Percentiles rank a stretch among this genome's conserved stretches.
Evolutionary conservation across 805 yeast species (phyloP).

Genomic region (Ogataea paraovalis): DNA sequence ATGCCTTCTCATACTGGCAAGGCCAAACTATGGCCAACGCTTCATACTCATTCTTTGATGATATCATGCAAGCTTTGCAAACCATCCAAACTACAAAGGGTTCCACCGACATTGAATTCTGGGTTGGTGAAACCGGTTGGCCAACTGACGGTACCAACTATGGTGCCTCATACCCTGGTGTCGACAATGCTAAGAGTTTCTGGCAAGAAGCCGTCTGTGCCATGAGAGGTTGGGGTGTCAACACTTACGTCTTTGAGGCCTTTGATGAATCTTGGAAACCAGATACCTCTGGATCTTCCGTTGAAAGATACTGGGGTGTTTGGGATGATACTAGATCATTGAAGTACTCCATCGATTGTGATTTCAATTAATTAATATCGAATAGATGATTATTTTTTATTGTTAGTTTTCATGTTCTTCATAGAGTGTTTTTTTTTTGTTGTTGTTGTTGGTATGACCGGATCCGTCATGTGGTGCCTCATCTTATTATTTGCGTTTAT

Average conservation of each 20-base stretch:
- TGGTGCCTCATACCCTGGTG: slow-evolving; percentile 63
- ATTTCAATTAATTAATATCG: slow-evolving; percentile 31
- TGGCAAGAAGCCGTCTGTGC: slow-evolving; percentile 92
- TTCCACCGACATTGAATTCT: slow-evolving; percentile 77
- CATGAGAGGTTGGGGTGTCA: slow-evolving; percentile 93
- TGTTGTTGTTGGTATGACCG: neutral
- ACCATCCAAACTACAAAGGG: slow-evolving; percentile 84
- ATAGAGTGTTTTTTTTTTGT: neutral
- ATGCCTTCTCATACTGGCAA: slow-evolving; percentile 99
- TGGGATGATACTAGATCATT: slow-evolving; percentile 48
- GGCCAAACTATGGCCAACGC: slow-evolving; percentile 84
- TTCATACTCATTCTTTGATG: slow-evolving; percentile 90
- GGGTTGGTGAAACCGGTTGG: slow-evolving; percentile 99
- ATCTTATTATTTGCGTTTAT: neutral
- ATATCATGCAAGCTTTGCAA: slow-evolving; percentile 96
- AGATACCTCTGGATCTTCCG: slow-evolving; percentile 77
- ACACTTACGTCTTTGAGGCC: slow-evolving; percentile 91
- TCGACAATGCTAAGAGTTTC: slow-evolving; percentile 69
- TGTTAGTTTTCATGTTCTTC: neutral
- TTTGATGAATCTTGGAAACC: slow-evolving; percentile 97
- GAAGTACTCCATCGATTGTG: slow-evolving; percentile 46
- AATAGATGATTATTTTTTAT: too few relatives aligned
- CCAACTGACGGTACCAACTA: slow-evolving; percentile 80
- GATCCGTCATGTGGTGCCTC: neutral
- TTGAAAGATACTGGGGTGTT: slow-evolving; percentile 95